A percentile compares a stretch with the other conserved stretches of the same genome.
phyloP scores from a whole-genome alignment of 2,329 filamentous ascomycete genomes.

The Zymoseptoria ardabiliae region DNA sequence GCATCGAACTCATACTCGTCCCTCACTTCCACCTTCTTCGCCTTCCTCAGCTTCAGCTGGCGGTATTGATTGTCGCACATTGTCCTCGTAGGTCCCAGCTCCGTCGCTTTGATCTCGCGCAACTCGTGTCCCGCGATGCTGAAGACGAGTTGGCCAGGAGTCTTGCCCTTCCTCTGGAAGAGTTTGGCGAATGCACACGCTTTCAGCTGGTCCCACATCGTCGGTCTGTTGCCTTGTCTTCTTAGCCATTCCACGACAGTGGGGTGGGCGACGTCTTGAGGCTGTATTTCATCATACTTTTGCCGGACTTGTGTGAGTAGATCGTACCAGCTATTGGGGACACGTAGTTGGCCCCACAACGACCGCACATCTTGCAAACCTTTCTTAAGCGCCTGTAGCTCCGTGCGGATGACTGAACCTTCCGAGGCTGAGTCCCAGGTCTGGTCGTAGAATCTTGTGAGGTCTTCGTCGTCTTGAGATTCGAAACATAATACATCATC shows the following conservation, averaged over 20 bases:
- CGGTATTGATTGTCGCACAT: slow-evolving; percentile 22
- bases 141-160: slow-evolving; percentile 28
- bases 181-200: slow-evolving; percentile 37
- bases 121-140: slow-evolving; percentile 36
- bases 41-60: slow-evolving; percentile 29
- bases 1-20: slow-evolving; percentile 1
- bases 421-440: background rate
- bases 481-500: slow-evolving; percentile 2
- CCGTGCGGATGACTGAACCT: background rate
- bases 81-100: background rate
- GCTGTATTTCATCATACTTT: slow-evolving; percentile 15
- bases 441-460: slow-evolving; percentile 7
- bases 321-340: slow-evolving; percentile 3
- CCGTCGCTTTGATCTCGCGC: slow-evolving; percentile 30
- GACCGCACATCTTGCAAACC: slow-evolving; percentile 1
- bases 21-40: slow-evolving; percentile 9
- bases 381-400: slow-evolving; percentile 7
- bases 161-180: slow-evolving; percentile 14
- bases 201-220: slow-evolving; percentile 39
- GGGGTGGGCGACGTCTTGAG: slow-evolving; percentile 6
- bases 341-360: background rate
- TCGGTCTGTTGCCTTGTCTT: slow-evolving; percentile 10
- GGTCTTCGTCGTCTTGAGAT: slow-evolving; percentile 1
- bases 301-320: slow-evolving; percentile 1
- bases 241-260: slow-evolving; percentile 16